Percentiles rank a stretch among this genome's conserved stretches.
phyloP scores from a whole-genome alignment of 345 rosid species.

The Populus euphratica region DNA sequence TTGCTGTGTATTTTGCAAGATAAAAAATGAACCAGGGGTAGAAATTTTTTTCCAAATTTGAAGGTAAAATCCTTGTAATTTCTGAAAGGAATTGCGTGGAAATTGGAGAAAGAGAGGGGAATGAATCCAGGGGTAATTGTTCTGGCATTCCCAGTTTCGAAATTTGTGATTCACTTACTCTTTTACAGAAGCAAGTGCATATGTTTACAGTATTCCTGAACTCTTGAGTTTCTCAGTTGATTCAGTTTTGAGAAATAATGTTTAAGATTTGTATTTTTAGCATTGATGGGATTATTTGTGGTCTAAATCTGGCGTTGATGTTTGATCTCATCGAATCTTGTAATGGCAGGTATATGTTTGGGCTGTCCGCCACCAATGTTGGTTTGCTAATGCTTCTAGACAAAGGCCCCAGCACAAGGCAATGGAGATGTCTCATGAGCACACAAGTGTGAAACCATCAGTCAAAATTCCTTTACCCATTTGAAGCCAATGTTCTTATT shows the following conservation, averaged over 20 bases:
- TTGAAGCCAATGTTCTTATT: neutral
- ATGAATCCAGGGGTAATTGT: neutral
- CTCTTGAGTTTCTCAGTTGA: neutral
- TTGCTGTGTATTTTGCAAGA: neutral
- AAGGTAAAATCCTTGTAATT: neutral
- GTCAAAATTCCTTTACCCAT: neutral
- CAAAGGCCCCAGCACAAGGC: conserved; percentile 54
- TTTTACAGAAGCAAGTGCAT: neutral
- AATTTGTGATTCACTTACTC: neutral
- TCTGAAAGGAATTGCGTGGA: neutral
- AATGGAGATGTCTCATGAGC: conserved; percentile 80
- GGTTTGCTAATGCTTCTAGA: conserved; percentile 90
- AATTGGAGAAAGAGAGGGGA: neutral
- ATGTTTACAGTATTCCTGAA: neutral
- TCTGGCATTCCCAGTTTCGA: neutral
- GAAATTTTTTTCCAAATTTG: neutral
- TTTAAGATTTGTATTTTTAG: neutral
- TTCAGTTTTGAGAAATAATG: neutral
- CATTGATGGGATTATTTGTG: neutral
- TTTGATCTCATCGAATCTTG: neutral
- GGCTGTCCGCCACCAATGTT: conserved; percentile 52
- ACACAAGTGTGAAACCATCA: conserved; percentile 41
- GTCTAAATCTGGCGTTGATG: neutral
- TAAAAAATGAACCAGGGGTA: neutral
- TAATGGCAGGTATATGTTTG: conserved; percentile 54